A percentile compares a stretch with the other conserved stretches of the same genome.
phyloP scores from a whole-genome alignment of 352 stramenopile species.

The Globisporangium canariense region DNA sequence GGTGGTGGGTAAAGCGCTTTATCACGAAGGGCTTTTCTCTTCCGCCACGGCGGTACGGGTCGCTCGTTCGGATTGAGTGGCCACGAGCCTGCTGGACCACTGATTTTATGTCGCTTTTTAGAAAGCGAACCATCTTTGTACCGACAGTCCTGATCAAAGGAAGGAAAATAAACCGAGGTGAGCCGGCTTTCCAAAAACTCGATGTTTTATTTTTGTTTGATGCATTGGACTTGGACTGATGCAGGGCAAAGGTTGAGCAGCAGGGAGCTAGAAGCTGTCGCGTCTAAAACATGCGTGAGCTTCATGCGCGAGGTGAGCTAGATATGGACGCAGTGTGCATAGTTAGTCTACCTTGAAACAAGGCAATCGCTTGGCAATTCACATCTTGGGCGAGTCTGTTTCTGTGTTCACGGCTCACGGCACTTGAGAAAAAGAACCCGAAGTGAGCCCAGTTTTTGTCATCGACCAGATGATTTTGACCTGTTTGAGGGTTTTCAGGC shows the following conservation, averaged over 20 bases:
- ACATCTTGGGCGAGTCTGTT: too few species aligned
- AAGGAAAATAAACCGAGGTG: too few species aligned
- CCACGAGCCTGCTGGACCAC: not conserved
- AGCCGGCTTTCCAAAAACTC: not conserved
- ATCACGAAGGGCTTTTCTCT: not conserved
- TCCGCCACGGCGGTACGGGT: not conserved
- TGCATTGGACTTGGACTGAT: too few species aligned
- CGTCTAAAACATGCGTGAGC: too few species aligned
- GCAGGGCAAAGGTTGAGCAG: too few species aligned
- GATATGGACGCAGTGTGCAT: too few species aligned
- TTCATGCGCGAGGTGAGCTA: too few species aligned
- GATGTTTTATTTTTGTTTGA: too few species aligned
- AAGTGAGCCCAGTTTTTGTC: not conserved
- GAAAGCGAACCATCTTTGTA: not conserved
- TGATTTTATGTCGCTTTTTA: not conserved
- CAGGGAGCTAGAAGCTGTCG: too few species aligned
- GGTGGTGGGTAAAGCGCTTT: constrained; percentile 1
- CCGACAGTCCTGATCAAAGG: too few species aligned
- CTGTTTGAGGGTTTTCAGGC: not conserved
- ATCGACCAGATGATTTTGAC: not conserved
- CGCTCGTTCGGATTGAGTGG: not conserved
- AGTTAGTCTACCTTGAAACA: too few species aligned
- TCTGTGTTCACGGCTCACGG: not conserved
- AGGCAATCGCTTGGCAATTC: too few species aligned
- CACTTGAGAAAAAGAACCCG: not conserved